Evolutionary conservation across 2,329 filamentous ascomycete genomes (phyloP), one percentile per base, ranked within the genome.

Genomic region (Epichloe bromicola): DNA sequence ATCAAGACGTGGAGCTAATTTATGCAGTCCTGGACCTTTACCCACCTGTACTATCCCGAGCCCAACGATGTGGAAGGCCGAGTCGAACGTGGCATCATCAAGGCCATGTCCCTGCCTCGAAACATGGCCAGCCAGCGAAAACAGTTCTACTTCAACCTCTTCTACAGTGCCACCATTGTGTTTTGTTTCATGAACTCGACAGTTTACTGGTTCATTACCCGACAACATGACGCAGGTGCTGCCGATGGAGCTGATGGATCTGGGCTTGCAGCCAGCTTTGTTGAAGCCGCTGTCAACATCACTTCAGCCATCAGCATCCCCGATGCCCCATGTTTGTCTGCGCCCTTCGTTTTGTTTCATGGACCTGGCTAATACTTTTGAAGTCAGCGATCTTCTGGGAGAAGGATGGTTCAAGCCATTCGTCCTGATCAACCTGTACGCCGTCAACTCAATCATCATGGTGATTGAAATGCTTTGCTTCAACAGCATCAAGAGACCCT

Each of bases 401-500:
- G 63, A 73, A 40, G 73, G 70, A 37, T 73, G 69, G 64, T 72
- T 75, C 61, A 68, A 70, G 53, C 53, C 67, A 2, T 77, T 73
- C 56, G 65, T 67, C 53, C 64, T 75, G 45, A 57, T 75, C 58
- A 75, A 73, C 47, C 55, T 77, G 42, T 74, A 71, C 58, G 66
- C 60, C 8, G 60, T 73, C 51, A 68, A 69, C 3, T 67, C 73
- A 4, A 46, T 68, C 34, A 63, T 75, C 53, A 73, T 71, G 55
- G 54, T 69, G 8, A 51, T 71, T 34, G 75, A 78, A 63, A 67
- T 72, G 0, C 51, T 73, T 36, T 65, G 68, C 51, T 65, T 78
- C 63, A 78, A 78, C 62, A 77, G 73, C 59, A 75, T 78, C 64
- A 73, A 72, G 57, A 70, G 72, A 48, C 74, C 70, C 48, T 67